phyloP scores from a whole-genome alignment of 1,284 basidiomycete species.

The Boletus hoseneyae region DNA sequence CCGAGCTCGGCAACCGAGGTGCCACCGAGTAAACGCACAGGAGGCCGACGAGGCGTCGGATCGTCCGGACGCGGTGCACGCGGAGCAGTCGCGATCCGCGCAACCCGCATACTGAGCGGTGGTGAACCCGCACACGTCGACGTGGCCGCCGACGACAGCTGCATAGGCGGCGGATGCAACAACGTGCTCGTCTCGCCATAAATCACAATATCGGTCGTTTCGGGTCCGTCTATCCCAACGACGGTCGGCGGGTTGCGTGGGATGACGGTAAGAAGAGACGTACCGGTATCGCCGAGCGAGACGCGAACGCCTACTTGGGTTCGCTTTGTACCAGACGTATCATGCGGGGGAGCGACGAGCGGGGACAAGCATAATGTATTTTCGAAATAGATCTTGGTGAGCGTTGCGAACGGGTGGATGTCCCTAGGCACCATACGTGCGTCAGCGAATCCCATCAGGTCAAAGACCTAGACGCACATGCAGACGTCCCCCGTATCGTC shows the following conservation, averaged over 20 bases:
- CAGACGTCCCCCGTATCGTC: slow-evolving; percentile 59
- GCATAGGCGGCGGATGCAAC: slow-evolving; percentile 12
- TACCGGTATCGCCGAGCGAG: slow-evolving; percentile 65
- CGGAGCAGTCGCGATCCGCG: slow-evolving; percentile 48
- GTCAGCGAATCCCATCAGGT: background rate
- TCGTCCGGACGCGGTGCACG: slow-evolving; percentile 66
- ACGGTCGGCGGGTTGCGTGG: background rate
- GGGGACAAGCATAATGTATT: slow-evolving; percentile 58
- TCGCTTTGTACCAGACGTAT: slow-evolving; percentile 6
- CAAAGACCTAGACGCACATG: slow-evolving; percentile 57
- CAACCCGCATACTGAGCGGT: slow-evolving; percentile 51
- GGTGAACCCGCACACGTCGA: slow-evolving; percentile 15
- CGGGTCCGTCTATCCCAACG: slow-evolving; percentile 48
- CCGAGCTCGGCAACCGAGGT: slow-evolving; percentile 21
- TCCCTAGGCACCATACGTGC: slow-evolving; percentile 43
- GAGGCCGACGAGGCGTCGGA: slow-evolving; percentile 67
- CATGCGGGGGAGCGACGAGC: slow-evolving; percentile 32
- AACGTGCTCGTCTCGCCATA: slow-evolving; percentile 46
- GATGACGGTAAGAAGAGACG: slow-evolving; percentile 16
- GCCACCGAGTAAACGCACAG: slow-evolving; percentile 33
- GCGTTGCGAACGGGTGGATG: slow-evolving; percentile 60
- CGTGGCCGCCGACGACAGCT: slow-evolving; percentile 13
- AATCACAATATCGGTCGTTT: slow-evolving; percentile 65
- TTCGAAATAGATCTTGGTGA: slow-evolving; percentile 66
- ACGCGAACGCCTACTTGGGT: slow-evolving; percentile 58